Conservation (phyloP, 805 yeast genomes). For the Groenewaldozyma tartarivorans region DNA sequence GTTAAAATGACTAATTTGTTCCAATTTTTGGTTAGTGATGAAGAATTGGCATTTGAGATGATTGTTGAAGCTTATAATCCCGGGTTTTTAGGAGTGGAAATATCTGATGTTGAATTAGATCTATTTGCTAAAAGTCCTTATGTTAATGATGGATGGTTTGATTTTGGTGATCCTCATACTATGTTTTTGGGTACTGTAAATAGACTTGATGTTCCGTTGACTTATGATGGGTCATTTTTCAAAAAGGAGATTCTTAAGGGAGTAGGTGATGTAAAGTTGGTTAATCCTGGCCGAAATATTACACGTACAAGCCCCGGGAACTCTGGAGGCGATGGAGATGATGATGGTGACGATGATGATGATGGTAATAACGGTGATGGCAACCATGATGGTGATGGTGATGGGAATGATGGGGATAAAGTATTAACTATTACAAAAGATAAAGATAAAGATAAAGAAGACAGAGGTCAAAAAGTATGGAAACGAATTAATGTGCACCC, state of each 20-base stretch:
- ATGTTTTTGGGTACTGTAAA: constrained; percentile 64
- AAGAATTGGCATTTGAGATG: constrained; percentile 74
- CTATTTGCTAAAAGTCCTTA: constrained; percentile 47
- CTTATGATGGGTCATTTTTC: constrained; percentile 71
- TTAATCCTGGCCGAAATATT: constrained; percentile 54
- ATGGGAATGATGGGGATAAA: neutral
- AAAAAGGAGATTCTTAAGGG: constrained; percentile 49
- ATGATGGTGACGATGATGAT: constrained; percentile 17
- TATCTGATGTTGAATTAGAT: constrained; percentile 65
- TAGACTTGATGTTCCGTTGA: constrained; percentile 60
- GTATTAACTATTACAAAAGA: too few species aligned
- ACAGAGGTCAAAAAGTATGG: constrained; percentile 48
- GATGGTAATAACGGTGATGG: constrained; percentile 3
- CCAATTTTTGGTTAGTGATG: constrained; percentile 70
- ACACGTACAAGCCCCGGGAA: constrained; percentile 20
- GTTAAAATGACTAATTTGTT: constrained; percentile 53
- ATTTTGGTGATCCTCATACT: constrained; percentile 39
- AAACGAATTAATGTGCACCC: constrained; percentile 63
- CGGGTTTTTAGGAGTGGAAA: constrained; percentile 61
- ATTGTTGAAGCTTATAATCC: constrained; percentile 78
- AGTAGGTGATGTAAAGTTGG: constrained; percentile 57
- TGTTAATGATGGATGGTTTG: constrained; percentile 16
- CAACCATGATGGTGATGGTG: constrained; percentile 2
- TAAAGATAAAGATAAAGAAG: constrained; percentile 2
- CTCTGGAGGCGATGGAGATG: constrained; percentile 6